Base-by-base conservation (phyloP, 345 rosid species). In the Moricandia moricandioides region DNA sequence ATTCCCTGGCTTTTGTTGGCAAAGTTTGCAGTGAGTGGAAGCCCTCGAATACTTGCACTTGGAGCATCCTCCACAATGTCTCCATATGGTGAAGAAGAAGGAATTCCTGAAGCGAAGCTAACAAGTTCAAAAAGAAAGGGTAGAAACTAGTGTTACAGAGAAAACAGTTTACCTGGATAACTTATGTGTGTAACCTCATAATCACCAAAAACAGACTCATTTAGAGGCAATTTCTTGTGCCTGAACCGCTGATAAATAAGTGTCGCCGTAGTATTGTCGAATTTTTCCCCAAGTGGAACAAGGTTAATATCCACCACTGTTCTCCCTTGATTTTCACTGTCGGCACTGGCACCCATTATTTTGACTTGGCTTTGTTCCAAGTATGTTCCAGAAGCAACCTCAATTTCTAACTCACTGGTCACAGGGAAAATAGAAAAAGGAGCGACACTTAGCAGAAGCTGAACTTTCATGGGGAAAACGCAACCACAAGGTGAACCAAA, bases 341-440 rank as follows among this genome's bases (percentile, higher is more conserved):
- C 98, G 67, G 97, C 96, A 79, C 84, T 91, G 6, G 96, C 99
- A 75, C 98, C 99, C 98, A 96, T 96, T 80, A 96, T 92, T 79
- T 85, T 89, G 52, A 96, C 99, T 83, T 96, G 99, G 81, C 99
- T 92, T 79, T 92, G 98, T 62, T 92, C 88, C 85, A 96, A 82
- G 81, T 91, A 92, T 33, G 92, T 87, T 73, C 99, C 97, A 39
- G 89, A 84, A 24, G 99, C 98, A 81, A 96, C 77, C 86, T 92
- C 99, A 84, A 89, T 87, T 86, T 92, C 99, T 68, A 96, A 88
- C 85, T 90, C 89, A 79, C 79, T 84, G 88, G 88, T 87, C 26
- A 89, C 89, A 29, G 98, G 98, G 76, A 96, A 96, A 80, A 96
- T 83, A 73, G 89, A 82, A 81, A 82, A 84, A 29, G 96, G 88